Conservation (phyloP, 2,329 filamentous ascomycete species). For the Curvularia spicifera region DNA sequence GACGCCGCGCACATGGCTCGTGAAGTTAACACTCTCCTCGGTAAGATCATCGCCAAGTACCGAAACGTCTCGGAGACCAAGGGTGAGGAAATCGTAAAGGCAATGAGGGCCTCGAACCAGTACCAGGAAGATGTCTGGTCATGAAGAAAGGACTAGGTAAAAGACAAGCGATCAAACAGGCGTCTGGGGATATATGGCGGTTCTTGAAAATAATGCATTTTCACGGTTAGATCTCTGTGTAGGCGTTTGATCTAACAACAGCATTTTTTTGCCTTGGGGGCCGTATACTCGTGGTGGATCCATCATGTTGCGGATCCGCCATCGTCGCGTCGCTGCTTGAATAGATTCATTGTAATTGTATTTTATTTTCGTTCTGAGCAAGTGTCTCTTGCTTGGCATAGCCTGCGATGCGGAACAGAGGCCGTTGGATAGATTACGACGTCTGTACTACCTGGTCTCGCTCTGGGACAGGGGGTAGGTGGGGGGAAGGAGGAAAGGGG, state of each 20-base stretch:
- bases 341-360: neutral
- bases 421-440: conserved; percentile 4
- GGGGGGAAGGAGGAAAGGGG: neutral
- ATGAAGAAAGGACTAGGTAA: conserved; percentile 40
- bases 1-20: conserved; percentile 97
- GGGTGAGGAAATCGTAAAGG: conserved; percentile 95
- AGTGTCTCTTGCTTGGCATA: conserved; percentile 4
- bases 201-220: conserved; percentile 35
- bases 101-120: conserved; percentile 91
- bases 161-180: neutral
- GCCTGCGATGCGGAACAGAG: conserved; percentile 2
- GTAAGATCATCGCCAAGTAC: conserved; percentile 83
- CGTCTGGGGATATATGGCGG: conserved; percentile 3
- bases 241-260: conserved; percentile 27
- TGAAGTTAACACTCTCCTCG: conserved; percentile 87
- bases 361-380: conserved; percentile 4
- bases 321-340: too few species aligned
- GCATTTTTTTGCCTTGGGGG: conserved; percentile 3
- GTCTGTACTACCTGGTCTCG: conserved; percentile 9
- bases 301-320: conserved; percentile 3
- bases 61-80: conserved; percentile 82
- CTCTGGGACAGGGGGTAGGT: neutral
- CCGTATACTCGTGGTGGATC: neutral
- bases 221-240: conserved; percentile 32
- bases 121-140: conserved; percentile 88